Base-by-base conservation (phyloP, 768 basidiomycete species). In the Lactarius quietus region DNA sequence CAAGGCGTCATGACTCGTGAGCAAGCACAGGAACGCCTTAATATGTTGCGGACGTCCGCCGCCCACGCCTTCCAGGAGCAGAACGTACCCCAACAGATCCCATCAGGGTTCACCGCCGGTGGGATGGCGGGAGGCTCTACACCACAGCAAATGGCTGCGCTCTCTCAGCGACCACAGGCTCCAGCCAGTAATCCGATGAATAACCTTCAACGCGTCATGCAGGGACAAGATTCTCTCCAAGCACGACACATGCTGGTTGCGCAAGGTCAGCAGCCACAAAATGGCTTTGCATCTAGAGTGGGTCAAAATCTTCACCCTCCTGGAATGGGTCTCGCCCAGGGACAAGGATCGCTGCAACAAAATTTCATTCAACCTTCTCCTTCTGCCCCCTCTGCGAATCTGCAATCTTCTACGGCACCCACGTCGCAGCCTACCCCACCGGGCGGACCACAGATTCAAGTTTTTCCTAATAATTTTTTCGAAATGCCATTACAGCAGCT, bases 301-400 rank as follows among this genome's bases (percentile, higher is more conserved):
- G 64, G 55, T 52, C 64, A 65, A 65, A 61, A 52, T 35, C 23
- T 57, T 31, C 55, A 57, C 18, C 36, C 64, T 18, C 23, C 61
- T 45, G 65, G 60, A 41, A 43, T 66, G 60, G 56, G 61, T 31
- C 56, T 54, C n/a, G 17, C 65, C 23, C 60, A 39, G 14, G 65
- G 65, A 58, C 65, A 57, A 53, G 61, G 48, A 1, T 36, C 61
- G 0, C 41, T 58, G 9, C 57, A 52, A 43, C 56, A 38, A 62
- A 58, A 29, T 15, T 53, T 58, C 10, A 35, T 66, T 12, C 61
- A 62, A 29, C 65, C 51, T 6, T 54, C 48, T 18, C 51, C 61
- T 20, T 45, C 57, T 8, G 51, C 38, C 39, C 28, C 57, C 3
- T 20, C 56, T 45, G 57, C 51, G 33, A 54, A 35, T 45, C 26